Base-by-base conservation (phyloP, 495 filamentous ascomycete genomes). In the Hypomontagnella monticulosa region DNA sequence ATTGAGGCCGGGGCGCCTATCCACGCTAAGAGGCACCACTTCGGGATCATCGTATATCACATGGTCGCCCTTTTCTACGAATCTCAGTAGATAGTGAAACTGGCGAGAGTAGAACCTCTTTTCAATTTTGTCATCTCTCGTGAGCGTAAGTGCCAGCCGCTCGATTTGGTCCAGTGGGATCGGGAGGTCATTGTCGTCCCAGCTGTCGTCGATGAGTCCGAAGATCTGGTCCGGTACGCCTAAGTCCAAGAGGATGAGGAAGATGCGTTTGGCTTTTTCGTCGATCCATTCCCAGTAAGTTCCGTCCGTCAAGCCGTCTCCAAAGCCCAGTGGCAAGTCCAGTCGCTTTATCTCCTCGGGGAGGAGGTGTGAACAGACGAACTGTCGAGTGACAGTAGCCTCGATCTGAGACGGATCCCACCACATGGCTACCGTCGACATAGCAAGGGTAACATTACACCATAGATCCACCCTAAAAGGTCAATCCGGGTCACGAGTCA, bases 261-360 rank as follows among this genome's bases (percentile, higher is more conserved):
- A 98, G 52, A 96, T 83, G 55, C 88, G 85, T 63, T 85, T 89
- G 3, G 91, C 89, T 67, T 88, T 90, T 61, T 89, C 78, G 49
- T 96, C 80, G 59, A 98, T 96, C 91, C 91, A 96, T 66, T 97
- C 93, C 76, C 92, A 88, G 71, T 97, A 98, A 0, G 92, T 96
- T 64, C 92, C 89, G 69, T 92, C 91, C 1, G 93, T 97, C 64
- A 97, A 75, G 10, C 89, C 91, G 70, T 93, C 92, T n/a, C 92
- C 93, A 77, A 95, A 97, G 14, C 84, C 84, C 34, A 93, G 77
- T 0, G 88, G 87, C 43, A 83, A 80, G 70, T 95, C 87, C 12
- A 97, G 80, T 20, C 83, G 82, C 30, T 83, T 75, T 57, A 88
- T 82, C 72, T 89, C 85, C 11, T 87, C 82, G 10, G 86, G 84